Conservation (phyloP, 169 alveolate genomes). For the Plasmodium chabaudi region DNA sequence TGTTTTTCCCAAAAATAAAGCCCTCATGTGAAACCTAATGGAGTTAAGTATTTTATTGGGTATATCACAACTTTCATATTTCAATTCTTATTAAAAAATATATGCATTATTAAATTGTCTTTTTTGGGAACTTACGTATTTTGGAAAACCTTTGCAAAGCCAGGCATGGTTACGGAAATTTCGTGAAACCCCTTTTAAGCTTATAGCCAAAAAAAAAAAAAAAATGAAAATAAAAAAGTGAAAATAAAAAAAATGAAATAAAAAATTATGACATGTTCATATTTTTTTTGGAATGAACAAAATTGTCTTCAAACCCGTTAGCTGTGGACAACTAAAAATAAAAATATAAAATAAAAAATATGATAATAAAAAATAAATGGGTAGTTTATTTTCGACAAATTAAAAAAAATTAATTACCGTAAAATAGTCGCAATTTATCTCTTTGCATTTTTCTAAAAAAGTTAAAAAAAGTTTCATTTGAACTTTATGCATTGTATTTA, state of each 20-base stretch:
- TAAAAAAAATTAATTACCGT: constrained; percentile 39
- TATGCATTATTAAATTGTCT: too few relatives aligned
- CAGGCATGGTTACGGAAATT: constrained; percentile 71
- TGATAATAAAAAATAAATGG: too few relatives aligned
- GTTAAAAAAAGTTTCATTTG: neutral
- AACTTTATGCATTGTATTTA: neutral
- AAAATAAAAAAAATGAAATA: too few relatives aligned
- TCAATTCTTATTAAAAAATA: too few relatives aligned
- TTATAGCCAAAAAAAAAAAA: constrained; percentile 10
- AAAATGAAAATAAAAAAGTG: neutral
- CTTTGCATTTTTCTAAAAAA: constrained; percentile 60
- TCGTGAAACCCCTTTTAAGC: constrained; percentile 66
- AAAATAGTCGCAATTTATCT: constrained; percentile 62
- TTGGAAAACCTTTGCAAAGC: constrained; percentile 76
- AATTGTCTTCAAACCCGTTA: constrained; percentile 62
- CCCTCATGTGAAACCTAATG: constrained; percentile 75
- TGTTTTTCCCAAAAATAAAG: constrained; percentile 71
- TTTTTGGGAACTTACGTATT: constrained; percentile 44
- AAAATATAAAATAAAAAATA: neutral
- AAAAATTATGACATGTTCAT: neutral
- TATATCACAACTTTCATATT: too few relatives aligned
- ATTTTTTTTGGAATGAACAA: neutral
- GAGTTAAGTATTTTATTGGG: neutral
- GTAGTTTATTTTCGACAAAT: constrained; percentile 1
- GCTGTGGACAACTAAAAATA: constrained; percentile 70